A percentile compares a stretch with the other conserved stretches of the same genome.
Evolutionary conservation across 495 filamentous ascomycete species (phyloP).

Genomic region (Hypomontagnella submonticulosa): DNA sequence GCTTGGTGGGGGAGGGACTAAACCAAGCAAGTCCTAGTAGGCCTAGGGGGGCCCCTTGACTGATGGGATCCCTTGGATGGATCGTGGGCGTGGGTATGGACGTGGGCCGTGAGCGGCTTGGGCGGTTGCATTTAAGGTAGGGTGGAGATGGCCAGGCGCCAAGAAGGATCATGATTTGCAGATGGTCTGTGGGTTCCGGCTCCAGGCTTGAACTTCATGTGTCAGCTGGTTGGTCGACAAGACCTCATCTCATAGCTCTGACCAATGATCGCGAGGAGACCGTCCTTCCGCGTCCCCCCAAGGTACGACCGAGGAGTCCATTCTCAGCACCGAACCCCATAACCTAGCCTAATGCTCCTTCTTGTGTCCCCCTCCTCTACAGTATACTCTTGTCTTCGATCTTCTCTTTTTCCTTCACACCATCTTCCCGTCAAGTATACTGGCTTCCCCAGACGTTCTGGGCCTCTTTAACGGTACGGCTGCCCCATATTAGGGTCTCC

Average conservation of each 20-base stretch:
- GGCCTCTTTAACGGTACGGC: conserved; percentile 32
- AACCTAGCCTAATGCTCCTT: conserved; percentile 40
- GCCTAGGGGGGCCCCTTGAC: conserved; percentile 19
- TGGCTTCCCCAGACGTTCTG: conserved; percentile 41
- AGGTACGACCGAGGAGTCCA: conserved; percentile 32
- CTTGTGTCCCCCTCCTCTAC: conserved; percentile 35
- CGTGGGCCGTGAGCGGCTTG: conserved; percentile 39
- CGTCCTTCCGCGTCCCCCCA: conserved; percentile 29
- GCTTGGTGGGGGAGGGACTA: conserved; percentile 6
- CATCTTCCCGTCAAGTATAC: conserved; percentile 32
- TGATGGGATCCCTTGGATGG: conserved; percentile 36
- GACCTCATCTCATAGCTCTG: conserved; percentile 44
- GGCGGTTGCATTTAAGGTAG: conserved; percentile 46
- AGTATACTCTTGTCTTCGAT: conserved; percentile 5
- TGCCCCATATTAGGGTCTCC: conserved; percentile 35
- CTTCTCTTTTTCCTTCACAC: conserved; percentile 32
- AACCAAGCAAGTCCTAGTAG: conserved; percentile 21
- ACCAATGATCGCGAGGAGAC: conserved; percentile 38
- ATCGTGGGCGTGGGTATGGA: conserved; percentile 34
- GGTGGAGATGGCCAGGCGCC: conserved; percentile 39
- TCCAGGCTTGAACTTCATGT: conserved; percentile 41
- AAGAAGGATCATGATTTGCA: conserved; percentile 48
- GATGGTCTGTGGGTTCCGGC: conserved; percentile 48
- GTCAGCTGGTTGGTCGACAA: conserved; percentile 51
- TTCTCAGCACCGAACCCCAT: conserved; percentile 32